Conservation (phyloP, 2,329 filamentous ascomycete species). For the Aspergillus nomiae region DNA sequence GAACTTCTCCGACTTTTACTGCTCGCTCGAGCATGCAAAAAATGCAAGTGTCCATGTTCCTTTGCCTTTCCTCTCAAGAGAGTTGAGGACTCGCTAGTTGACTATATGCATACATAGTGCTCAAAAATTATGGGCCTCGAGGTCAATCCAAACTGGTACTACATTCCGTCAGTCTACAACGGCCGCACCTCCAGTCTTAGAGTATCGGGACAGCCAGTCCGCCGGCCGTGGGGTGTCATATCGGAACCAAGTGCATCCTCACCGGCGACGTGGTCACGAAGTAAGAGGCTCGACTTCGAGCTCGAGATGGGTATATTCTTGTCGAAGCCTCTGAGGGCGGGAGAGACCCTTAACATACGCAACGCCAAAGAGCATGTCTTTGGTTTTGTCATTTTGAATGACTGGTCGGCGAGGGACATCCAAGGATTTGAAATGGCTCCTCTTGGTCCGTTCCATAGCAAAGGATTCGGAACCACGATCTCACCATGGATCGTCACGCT, state of each 20-base stretch:
- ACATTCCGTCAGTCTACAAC: neutral
- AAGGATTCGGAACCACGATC: slow-evolving; percentile 60
- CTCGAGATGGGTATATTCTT: slow-evolving; percentile 53
- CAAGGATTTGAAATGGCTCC: slow-evolving; percentile 62
- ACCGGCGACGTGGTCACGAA: slow-evolving; percentile 36
- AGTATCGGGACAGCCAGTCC: neutral
- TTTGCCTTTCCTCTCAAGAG: neutral
- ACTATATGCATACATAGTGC: neutral
- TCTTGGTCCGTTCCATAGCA: slow-evolving; percentile 61
- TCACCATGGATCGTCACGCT: slow-evolving; percentile 56
- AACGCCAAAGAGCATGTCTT: slow-evolving; percentile 27
- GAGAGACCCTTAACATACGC: neutral
- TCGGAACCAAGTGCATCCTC: neutral
- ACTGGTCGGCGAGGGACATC: slow-evolving; percentile 64
- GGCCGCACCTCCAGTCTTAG: neutral
- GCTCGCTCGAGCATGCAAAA: neutral
- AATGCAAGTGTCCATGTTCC: neutral
- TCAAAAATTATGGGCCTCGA: neutral
- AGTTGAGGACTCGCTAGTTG: neutral
- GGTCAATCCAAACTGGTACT: neutral
- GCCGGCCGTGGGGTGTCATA: neutral
- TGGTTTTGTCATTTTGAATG: slow-evolving; percentile 63
- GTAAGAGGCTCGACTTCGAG: slow-evolving; percentile 50
- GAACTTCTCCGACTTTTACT: neutral
- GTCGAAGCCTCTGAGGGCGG: slow-evolving; percentile 41